These are phyloP conservation scores for Malus fusca DNA, from an alignment of 306 rosid genomes.

Conservation along the genomic window DNA sequence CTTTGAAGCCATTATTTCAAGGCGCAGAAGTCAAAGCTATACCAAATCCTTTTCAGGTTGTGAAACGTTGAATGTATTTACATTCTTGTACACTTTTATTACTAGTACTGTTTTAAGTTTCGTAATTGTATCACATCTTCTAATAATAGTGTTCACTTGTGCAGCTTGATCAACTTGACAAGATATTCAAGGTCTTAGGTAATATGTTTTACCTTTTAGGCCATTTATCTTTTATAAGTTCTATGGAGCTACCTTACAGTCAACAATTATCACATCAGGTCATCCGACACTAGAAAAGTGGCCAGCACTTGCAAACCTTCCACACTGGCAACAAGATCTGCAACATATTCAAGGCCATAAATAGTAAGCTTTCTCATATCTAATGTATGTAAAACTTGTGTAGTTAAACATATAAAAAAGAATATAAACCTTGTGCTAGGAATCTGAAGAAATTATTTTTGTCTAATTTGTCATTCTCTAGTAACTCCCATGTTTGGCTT, in stretches of 20 bases:
- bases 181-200: constrained; percentile 98
- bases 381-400: not conserved
- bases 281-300: constrained; percentile 95
- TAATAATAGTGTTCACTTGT: constrained; percentile 21
- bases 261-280: constrained; percentile 51
- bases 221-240: constrained; percentile 17
- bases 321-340: constrained; percentile 75
- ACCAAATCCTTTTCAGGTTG: constrained; percentile 88
- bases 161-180: constrained; percentile 99
- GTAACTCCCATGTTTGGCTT: not conserved
- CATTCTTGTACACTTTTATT: constrained; percentile 3
- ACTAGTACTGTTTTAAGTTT: not conserved
- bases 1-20: constrained; percentile 96
- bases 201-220: constrained; percentile 20
- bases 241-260: constrained; percentile 26
- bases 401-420: not conserved
- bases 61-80: not conserved
- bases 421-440: not conserved
- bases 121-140: not conserved
- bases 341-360: constrained; percentile 85
- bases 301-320: constrained; percentile 87
- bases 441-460: not conserved
- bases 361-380: constrained; percentile 50
- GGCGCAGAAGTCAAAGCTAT: constrained; percentile 89
- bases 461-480: not conserved